phyloP scores from a whole-genome alignment of 495 filamentous ascomycete species.

The Hyaloscypha bicolor region DNA sequence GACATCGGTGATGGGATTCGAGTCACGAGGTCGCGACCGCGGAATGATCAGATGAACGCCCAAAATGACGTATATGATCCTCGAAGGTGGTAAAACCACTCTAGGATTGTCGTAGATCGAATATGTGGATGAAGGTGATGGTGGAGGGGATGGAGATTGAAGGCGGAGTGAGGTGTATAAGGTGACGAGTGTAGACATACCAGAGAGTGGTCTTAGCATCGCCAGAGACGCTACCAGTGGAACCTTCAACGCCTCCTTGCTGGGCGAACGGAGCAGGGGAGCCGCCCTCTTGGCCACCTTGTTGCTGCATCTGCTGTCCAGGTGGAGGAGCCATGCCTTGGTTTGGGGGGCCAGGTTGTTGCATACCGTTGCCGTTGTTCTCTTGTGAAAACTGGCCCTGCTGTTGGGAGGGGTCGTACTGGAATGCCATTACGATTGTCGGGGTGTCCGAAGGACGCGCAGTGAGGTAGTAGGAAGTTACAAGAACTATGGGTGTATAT shows the following conservation, averaged over 20 bases:
- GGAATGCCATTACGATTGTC: slow-evolving; percentile 20
- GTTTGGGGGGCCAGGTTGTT: slow-evolving; percentile 16
- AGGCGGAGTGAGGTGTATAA: not conserved
- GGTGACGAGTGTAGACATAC: slow-evolving; percentile 41
- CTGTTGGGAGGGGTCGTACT: slow-evolving; percentile 30
- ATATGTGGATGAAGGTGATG: slow-evolving; percentile 1
- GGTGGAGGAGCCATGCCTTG: slow-evolving; percentile 52
- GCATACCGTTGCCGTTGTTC: slow-evolving; percentile 26
- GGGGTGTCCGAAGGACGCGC: not conserved
- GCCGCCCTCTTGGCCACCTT: slow-evolving; percentile 46
- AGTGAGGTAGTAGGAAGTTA: not conserved
- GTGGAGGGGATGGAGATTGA: not conserved
- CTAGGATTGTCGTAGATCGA: not conserved
- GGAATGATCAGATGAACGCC: no score
- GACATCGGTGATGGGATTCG: no score
- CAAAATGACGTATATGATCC: no score
- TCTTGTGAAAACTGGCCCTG: slow-evolving; percentile 28
- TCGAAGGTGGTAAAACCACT: no score
- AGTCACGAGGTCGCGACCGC: no score
- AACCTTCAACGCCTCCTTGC: slow-evolving; percentile 37
- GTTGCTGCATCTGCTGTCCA: slow-evolving; percentile 57
- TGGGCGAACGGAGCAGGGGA: slow-evolving; percentile 40
- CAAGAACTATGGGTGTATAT: not conserved
- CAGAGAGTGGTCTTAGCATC: slow-evolving; percentile 83
- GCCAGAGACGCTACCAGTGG: slow-evolving; percentile 50